Conservation (phyloP, 805 yeast genomes). For the Candida ficus region DNA sequence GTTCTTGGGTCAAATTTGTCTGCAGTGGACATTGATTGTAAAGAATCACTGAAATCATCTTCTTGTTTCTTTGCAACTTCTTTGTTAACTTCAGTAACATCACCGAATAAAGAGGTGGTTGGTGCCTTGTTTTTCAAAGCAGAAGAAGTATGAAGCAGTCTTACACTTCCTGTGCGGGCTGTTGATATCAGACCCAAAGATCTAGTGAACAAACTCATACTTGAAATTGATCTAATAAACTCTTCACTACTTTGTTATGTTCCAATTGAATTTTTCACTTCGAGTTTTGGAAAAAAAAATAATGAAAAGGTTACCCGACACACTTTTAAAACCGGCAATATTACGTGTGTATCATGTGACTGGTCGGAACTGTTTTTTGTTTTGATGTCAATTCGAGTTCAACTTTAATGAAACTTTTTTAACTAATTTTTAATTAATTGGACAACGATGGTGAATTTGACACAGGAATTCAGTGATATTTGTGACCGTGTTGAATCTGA, state of each 20-base stretch:
- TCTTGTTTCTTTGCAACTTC: slow-evolving; percentile 13
- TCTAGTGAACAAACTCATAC: slow-evolving; percentile 4
- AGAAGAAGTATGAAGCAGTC: slow-evolving; percentile 1
- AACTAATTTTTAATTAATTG: no score
- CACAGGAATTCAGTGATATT: slow-evolving; percentile 4
- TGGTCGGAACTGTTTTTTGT: no score
- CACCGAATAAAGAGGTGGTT: slow-evolving; percentile 21
- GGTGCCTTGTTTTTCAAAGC: slow-evolving; percentile 1
- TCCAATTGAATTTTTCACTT: neutral
- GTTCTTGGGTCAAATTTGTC: slow-evolving; percentile 19
- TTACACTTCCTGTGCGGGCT: neutral
- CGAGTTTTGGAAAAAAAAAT: neutral
- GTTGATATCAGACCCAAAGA: slow-evolving; percentile 5
- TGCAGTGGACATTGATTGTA: slow-evolving; percentile 21
- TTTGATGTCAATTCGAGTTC: no score
- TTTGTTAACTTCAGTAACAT: slow-evolving; percentile 18
- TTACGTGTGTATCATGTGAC: no score
- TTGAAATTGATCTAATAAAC: neutral
- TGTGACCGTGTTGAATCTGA: slow-evolving; percentile 6
- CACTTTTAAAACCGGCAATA: no score
- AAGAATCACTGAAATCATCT: slow-evolving; percentile 21
- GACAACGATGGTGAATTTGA: slow-evolving; percentile 13
- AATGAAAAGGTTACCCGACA: neutral
- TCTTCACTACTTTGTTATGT: no score
- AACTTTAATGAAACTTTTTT: no score